Base-by-base conservation (phyloP, 2,329 filamentous ascomycete genomes). In the Verticillium isaacii region DNA sequence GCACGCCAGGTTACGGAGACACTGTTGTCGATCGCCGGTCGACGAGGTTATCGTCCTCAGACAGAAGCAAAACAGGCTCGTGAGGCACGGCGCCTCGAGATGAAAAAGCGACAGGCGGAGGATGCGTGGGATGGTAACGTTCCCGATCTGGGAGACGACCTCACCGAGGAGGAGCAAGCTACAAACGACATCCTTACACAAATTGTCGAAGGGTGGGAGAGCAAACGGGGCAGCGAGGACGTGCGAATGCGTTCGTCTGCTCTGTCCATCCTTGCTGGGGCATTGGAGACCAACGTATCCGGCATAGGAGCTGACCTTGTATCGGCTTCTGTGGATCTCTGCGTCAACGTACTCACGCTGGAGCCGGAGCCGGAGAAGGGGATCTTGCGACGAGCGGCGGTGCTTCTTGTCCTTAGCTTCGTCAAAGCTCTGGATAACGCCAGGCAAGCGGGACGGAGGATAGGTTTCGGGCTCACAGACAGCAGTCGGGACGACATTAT, bases 221-320 rank as follows among this genome's bases (percentile, higher is more conserved):
- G 64, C 58, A 65, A 61, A 39, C 57, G 65, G 56, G 64, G 64
- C 25, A 66, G 61, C 41, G 64, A 66, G 32, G 65, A 66, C 68
- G 78, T 91, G 14, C 82, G 90, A 4, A 83, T 93, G 66, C 85
- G 90, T 1, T 77, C 88, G 15, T 91, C 89, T 25, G 87, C 89
- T 4, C 72, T 93, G 7, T 89, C 88, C 5, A 82, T 92, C 56
- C 78, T 92, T 54, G 83, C 84, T 0, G 75, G 75, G 1, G 80
- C 80, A 0, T 72, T 91, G 32, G 88, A 91, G 70, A 83, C 80
- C 1, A 88, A 87, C 65, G 75, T 88, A 4, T 74, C 75, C 1
- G 86, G 85, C 0, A 72, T 89, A 32, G 83, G 84, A 1, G 71
- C 85, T 0, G 71, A 75, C 7, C 67, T 86, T 17, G 78, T 85